Base-by-base conservation (phyloP, 2,329 filamentous ascomycete genomes). In the Daldinia eschscholtzii region DNA sequence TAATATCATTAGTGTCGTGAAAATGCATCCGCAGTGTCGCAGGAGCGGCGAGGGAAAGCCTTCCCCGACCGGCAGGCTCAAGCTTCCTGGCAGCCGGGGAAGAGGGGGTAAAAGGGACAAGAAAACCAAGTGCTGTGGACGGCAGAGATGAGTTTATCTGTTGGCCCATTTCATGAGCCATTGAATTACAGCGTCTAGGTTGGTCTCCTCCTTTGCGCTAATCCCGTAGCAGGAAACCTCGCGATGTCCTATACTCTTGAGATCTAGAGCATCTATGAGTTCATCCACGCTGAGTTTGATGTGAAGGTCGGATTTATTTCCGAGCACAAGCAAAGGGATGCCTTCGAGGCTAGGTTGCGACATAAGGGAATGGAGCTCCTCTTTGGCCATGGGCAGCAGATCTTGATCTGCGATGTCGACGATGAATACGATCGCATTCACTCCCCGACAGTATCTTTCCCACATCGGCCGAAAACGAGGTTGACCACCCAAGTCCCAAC, bases 191-290 rank as follows among this genome's bases (percentile, higher is more conserved):
- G 95, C 96, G 78, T 99, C 95, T 72, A 99, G 89, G 82, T 99
- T 99, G 65, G 95, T 99, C 83, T 99, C 96, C 80, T 98, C 95
- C 82, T 98, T 98, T 68, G 95, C 96, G 80, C 94, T 98, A 83
- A 99, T 98, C 70, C 95, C 95, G 81, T 99, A 99, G 83, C 96
- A 98, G 83, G 93, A 97, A 75, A 99, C 95, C 81, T 99, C 96
- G 62, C 96, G 93, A 76, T 93, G 91, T 67, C 91, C 92, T 79
- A 99, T 94, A 74, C 89, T 89, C 80, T 96, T 97, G 65, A 99
- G 87, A 76, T 97, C 91, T 82, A 99, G 87, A 70, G 91, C 91
- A 68, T 97, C 95, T 82, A 99, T 98, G 78, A 99, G 83, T 81
- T 98, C 94, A 79, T 99, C 96, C 46, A 98, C 95, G 33, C 92